Conservation (phyloP, 2,329 filamentous ascomycete species). For the Metarhizium anisopliae region DNA sequence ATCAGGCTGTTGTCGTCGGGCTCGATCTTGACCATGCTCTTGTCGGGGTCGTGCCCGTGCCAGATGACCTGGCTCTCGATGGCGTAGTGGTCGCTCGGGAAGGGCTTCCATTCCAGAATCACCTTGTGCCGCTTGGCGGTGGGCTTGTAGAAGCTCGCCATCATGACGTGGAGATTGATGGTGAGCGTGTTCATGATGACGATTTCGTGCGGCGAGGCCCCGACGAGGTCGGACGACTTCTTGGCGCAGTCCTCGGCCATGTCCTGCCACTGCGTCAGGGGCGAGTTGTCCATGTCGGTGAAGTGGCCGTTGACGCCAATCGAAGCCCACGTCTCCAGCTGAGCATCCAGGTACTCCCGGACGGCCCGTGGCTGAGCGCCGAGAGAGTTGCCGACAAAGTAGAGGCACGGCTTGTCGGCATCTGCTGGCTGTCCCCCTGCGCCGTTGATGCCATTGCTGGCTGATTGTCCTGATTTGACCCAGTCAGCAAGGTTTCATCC, state of each 20-base stretch:
- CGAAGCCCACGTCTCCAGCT: slow-evolving; percentile 75
- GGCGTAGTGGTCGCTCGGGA: slow-evolving; percentile 81
- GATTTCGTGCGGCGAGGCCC: slow-evolving; percentile 63
- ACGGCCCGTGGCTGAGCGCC: slow-evolving; percentile 71
- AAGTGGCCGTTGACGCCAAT: slow-evolving; percentile 85
- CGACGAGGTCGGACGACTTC: slow-evolving; percentile 65
- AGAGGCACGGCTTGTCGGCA: slow-evolving; percentile 39
- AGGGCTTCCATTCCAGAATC: slow-evolving; percentile 82
- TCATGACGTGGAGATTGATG: slow-evolving; percentile 69
- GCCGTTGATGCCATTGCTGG: slow-evolving; percentile 15
- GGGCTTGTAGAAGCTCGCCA: slow-evolving; percentile 77
- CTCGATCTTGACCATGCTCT: slow-evolving; percentile 66
- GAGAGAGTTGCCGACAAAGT: slow-evolving; percentile 85
- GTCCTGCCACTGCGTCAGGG: slow-evolving; percentile 65
- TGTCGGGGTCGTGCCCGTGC: slow-evolving; percentile 57
- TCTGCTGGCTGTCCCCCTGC: slow-evolving; percentile 10
- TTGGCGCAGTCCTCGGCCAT: slow-evolving; percentile 66
- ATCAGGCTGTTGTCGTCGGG: slow-evolving; percentile 54
- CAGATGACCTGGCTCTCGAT: slow-evolving; percentile 71
- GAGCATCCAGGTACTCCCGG: slow-evolving; percentile 55
- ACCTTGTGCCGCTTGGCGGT: slow-evolving; percentile 61
- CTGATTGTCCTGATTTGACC: background rate
- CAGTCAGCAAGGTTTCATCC: background rate
- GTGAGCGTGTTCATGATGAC: slow-evolving; percentile 86
- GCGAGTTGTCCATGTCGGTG: slow-evolving; percentile 54